Evolutionary conservation across 2,329 filamentous ascomycete genomes (phyloP).

Genomic region (Coleophoma cylindrospora): DNA sequence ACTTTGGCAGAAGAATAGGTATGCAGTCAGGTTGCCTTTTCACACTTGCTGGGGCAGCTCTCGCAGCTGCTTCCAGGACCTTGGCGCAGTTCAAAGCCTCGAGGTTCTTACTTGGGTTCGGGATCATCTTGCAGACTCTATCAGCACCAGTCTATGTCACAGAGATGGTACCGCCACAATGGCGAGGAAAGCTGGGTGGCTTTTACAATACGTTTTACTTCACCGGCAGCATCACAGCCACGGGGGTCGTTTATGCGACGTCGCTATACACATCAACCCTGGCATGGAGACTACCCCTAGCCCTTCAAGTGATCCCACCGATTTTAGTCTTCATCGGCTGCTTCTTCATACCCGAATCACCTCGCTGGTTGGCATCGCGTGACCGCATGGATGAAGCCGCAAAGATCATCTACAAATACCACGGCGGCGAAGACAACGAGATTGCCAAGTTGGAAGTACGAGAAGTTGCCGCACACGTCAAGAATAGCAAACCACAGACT

Average conservation of each 20-base stretch:
- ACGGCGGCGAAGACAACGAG: conserved; percentile 42
- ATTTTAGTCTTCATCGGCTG: conserved; percentile 25
- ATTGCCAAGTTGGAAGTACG: conserved; percentile 51
- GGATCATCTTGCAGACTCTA: conserved; percentile 34
- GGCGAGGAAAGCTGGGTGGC: conserved; percentile 32
- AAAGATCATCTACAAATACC: conserved; percentile 37
- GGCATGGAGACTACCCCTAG: conserved; percentile 41
- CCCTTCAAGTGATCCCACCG: conserved; percentile 28
- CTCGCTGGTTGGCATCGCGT: conserved; percentile 42
- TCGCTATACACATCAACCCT: conserved; percentile 21
- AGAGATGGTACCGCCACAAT: conserved; percentile 37
- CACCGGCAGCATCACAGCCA: conserved; percentile 15
- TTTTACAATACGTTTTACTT: conserved; percentile 20
- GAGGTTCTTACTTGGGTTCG: conserved; percentile 54
- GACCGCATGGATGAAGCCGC: conserved; percentile 40
- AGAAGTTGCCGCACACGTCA: conserved; percentile 46
- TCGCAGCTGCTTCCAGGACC: conserved; percentile 19
- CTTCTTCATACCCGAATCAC: conserved; percentile 40
- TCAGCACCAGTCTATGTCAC: conserved; percentile 38
- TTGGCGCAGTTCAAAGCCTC: conserved; percentile 38
- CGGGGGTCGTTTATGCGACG: conserved; percentile 13
- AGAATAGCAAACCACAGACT: conserved; percentile 24
- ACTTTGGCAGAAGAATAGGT: conserved; percentile 10
- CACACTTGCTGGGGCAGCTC: conserved; percentile 9
- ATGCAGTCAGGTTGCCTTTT: conserved; percentile 14